These are phyloP conservation scores for Acacia confusa DNA, from an alignment of 306 rosid genomes.

Conservation along the genomic window DNA sequence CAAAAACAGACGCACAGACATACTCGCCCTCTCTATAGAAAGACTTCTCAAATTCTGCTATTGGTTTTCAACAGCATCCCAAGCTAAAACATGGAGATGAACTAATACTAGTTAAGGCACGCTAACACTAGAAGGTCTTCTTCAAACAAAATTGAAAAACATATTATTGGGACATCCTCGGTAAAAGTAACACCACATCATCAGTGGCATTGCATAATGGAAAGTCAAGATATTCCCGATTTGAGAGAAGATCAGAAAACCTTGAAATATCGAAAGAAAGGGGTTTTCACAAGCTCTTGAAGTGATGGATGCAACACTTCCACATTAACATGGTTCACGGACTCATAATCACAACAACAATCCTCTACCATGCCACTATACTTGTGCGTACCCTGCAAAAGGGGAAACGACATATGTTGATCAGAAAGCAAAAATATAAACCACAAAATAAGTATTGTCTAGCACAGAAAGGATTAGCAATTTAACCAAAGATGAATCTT, in stretches of 20 bases:
- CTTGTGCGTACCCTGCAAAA: constrained; percentile 46
- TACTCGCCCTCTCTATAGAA: background rate
- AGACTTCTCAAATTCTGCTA: constrained; percentile 3
- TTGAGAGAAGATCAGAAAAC: constrained; percentile 33
- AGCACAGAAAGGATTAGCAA: background rate
- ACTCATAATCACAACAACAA: constrained; percentile 73
- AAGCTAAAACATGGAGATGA: background rate
- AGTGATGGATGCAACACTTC: constrained; percentile 60
- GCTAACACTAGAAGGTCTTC: background rate
- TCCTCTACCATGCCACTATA: constrained; percentile 73
- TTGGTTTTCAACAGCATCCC: constrained; percentile 2
- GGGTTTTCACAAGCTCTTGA: constrained; percentile 60
- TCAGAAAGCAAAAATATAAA: background rate
- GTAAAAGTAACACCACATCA: background rate
- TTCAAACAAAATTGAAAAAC: background rate
- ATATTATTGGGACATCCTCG: background rate
- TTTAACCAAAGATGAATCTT: background rate
- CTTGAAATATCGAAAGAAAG: constrained; percentile 72
- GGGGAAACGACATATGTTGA: background rate
- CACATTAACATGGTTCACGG: constrained; percentile 52
- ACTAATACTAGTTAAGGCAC: background rate
- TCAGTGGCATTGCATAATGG: background rate
- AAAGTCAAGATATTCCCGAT: constrained; percentile 17
- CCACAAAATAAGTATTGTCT: background rate
- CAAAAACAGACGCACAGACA: background rate